These are phyloP conservation scores for Speleostelium caveatum DNA, from an alignment of 78 protist species.

Conservation along the genomic window DNA sequence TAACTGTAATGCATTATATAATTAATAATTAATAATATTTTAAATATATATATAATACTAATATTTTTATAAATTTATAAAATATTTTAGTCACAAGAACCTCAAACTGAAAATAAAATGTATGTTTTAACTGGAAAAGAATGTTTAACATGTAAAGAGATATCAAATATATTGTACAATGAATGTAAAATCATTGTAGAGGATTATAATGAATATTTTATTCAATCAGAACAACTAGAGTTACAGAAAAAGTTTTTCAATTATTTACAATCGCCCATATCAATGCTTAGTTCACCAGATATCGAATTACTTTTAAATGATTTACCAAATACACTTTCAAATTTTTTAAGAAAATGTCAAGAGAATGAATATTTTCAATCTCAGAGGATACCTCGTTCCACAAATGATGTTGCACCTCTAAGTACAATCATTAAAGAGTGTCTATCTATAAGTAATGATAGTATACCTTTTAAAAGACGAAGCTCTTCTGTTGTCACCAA, in stretches of 20 bases:
- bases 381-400: background rate
- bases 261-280: slow-evolving; percentile 59
- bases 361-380: slow-evolving; percentile 2
- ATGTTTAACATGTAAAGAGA: slow-evolving; percentile 32
- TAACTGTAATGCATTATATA: background rate
- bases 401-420: background rate
- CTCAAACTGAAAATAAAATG: slow-evolving; percentile 30
- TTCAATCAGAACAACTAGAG: background rate
- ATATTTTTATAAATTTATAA: background rate
- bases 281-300: slow-evolving; percentile 39
- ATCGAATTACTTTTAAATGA: slow-evolving; percentile 16
- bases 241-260: slow-evolving; percentile 29
- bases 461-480: no score
- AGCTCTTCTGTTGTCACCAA: no score
- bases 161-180: slow-evolving; percentile 31
- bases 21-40: no score
- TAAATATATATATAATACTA: no score
- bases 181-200: slow-evolving; percentile 43
- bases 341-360: slow-evolving; percentile 29
- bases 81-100: background rate
- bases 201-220: slow-evolving; percentile 11
- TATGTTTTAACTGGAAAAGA: slow-evolving; percentile 64
- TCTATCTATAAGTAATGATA: no score
- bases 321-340: slow-evolving; percentile 28
- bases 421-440: slow-evolving; percentile 3